Conservation (phyloP, 306 rosid species). For the Chamaecrista fasciculata region DNA sequence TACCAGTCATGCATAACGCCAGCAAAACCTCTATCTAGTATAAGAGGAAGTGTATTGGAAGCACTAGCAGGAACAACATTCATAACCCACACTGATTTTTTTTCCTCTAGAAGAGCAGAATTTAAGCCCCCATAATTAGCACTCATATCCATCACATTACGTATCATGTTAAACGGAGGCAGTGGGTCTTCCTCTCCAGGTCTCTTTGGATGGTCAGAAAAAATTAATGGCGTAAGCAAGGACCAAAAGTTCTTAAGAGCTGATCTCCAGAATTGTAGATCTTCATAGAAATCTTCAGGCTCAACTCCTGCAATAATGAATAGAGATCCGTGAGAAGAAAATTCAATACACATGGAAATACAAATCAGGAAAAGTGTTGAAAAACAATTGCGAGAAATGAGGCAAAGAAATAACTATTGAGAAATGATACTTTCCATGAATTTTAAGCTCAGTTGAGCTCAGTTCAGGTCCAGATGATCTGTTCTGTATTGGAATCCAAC, state of each 20-base stretch:
- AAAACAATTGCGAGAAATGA: no score
- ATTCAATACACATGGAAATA: conserved; percentile 1
- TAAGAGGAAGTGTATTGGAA: conserved; percentile 82
- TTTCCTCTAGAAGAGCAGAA: conserved; percentile 84
- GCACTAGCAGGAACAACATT: conserved; percentile 82
- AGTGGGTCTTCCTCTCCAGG: conserved; percentile 99
- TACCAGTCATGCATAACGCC: conserved; percentile 97
- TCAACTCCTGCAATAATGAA: conserved; percentile 70
- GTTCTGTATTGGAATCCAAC: conserved; percentile 86
- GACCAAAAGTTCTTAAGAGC: conserved; percentile 88
- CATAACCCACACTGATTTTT: conserved; percentile 95
- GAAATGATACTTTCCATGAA: conserved; percentile 83
- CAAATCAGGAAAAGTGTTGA: neutral
- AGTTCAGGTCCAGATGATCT: conserved; percentile 62
- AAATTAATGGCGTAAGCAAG: conserved; percentile 89
- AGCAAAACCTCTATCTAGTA: conserved; percentile 83
- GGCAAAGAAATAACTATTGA: conserved; percentile 18
- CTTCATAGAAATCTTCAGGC: conserved; percentile 83
- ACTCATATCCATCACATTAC: conserved; percentile 95
- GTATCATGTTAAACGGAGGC: conserved; percentile 96
- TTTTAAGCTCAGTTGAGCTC: conserved; percentile 68
- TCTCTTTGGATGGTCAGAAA: conserved; percentile 99
- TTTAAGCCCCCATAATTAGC: conserved; percentile 88
- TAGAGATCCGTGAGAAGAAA: conserved; percentile 32
- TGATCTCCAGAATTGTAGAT: conserved; percentile 67